A percentile compares a stretch with the other conserved stretches of the same genome.
Conservation (phyloP, 176 grass and related monocot species). For the Eremochloa ophiuroides region DNA sequence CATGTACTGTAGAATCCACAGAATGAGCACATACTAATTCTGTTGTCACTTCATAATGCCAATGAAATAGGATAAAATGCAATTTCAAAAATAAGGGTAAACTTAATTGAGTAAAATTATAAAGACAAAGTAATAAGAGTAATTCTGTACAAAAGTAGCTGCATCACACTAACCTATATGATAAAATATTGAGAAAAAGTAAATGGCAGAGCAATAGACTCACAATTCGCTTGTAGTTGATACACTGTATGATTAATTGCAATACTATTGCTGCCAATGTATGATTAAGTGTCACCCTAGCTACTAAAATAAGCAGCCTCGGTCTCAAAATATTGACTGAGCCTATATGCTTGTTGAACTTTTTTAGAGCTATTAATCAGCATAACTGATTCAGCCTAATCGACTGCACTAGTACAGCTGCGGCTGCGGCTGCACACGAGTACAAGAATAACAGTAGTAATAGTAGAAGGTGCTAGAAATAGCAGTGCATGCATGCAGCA, state of each 20-base stretch:
- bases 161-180: not conserved
- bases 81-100: not conserved
- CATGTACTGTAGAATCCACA: not conserved
- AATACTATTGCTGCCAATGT: not conserved
- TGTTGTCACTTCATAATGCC: not conserved
- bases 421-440: too few relatives aligned
- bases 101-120: not conserved
- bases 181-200: not conserved
- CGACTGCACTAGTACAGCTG: too few relatives aligned
- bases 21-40: not conserved
- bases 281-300: conserved; percentile 4
- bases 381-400: not conserved
- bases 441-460: too few relatives aligned
- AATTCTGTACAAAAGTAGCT: not conserved
- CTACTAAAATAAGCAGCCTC: not conserved
- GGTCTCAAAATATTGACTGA: not conserved
- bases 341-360: not conserved
- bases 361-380: conserved; percentile 9
- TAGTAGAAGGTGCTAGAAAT: too few relatives aligned
- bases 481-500: too few relatives aligned
- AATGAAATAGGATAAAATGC: not conserved
- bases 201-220: not conserved
- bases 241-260: not conserved
- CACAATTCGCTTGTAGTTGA: not conserved
- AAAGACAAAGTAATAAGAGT: not conserved